Percentiles rank a stretch among this genome's conserved stretches.
These are phyloP conservation scores for Nephelium lappaceum DNA, from an alignment of 345 rosid species.

Conservation along the genomic window DNA sequence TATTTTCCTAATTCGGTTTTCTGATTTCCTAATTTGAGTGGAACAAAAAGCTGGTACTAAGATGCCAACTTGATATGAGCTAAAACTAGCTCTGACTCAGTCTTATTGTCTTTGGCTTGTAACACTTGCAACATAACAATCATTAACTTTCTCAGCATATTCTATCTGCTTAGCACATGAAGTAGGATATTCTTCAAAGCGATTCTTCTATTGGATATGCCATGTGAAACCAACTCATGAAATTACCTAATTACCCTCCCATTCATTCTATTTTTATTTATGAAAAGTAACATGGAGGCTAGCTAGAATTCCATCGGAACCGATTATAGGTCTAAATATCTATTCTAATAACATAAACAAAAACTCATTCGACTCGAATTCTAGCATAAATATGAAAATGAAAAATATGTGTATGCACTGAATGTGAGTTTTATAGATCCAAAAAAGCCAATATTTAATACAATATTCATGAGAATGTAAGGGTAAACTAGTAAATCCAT, in stretches of 20 bases:
- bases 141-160: constrained; percentile 37
- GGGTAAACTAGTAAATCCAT: constrained; percentile 8
- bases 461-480: background rate
- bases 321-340: no score
- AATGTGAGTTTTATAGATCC: no score
- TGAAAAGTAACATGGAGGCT: no score
- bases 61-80: background rate
- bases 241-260: constrained; percentile 24
- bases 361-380: background rate
- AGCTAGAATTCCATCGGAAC: no score
- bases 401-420: no score
- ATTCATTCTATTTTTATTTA: no score
- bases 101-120: background rate
- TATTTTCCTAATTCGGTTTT: background rate
- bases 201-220: constrained; percentile 30
- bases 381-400: no score
- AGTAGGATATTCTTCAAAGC: constrained; percentile 36
- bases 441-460: background rate
- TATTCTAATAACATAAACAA: no score
- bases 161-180: constrained; percentile 27
- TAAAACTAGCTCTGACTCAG: background rate
- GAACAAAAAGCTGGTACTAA: background rate
- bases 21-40: background rate
- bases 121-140: constrained; percentile 9
- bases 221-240: background rate